Evolutionary conservation across 495 filamentous ascomycete species (phyloP).

Genomic region (Podospora fimiseda): DNA sequence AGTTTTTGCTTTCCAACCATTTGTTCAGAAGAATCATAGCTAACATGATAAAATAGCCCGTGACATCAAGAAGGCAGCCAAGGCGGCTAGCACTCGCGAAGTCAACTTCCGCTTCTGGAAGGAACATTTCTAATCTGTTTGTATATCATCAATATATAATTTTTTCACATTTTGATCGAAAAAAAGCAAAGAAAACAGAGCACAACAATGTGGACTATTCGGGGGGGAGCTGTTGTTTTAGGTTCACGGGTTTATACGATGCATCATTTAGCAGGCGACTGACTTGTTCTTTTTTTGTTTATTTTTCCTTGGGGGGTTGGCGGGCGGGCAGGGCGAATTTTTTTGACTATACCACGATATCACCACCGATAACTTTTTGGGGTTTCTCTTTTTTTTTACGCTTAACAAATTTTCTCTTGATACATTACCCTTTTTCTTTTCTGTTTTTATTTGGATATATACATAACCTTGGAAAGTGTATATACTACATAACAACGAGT

Average conservation of each 20-base stretch:
- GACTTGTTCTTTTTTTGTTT: background rate
- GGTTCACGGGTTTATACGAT: no score
- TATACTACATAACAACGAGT: no score
- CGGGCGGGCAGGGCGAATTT: background rate
- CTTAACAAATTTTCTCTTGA: no score
- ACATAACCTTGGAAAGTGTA: background rate
- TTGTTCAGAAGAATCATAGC: conserved; percentile 3
- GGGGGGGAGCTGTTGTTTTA: no score
- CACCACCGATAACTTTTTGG: no score
- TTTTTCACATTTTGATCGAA: no score
- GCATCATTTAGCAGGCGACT: no score
- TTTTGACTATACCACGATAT: background rate
- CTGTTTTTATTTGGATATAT: background rate
- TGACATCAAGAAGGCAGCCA: conserved; percentile 77
- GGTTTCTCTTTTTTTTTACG: no score
- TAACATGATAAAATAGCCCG: conserved; percentile 54
- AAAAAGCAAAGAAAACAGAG: no score
- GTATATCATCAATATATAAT: conserved; percentile 17
- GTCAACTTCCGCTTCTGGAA: conserved; percentile 99
- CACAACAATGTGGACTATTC: no score
- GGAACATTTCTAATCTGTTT: conserved; percentile 71
- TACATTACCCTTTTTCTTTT: background rate
- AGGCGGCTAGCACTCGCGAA: conserved; percentile 60
- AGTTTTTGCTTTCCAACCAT: conserved; percentile 13
- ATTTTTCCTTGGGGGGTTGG: background rate